Percentiles rank a stretch among this genome's conserved stretches.
Evolutionary conservation across 164 flowering plant genomes (phyloP).

Genomic region (Cinnamomum micranthum): DNA sequence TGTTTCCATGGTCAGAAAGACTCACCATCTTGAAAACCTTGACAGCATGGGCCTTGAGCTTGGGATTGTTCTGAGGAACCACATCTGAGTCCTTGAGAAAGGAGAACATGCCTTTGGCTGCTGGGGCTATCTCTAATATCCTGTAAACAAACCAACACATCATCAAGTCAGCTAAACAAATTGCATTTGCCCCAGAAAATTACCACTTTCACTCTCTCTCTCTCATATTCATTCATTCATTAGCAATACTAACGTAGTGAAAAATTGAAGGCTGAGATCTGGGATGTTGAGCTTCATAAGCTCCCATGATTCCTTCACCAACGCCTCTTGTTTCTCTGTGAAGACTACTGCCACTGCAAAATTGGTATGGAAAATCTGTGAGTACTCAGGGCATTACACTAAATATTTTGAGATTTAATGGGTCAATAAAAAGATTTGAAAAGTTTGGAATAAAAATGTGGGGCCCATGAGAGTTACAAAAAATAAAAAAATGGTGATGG

Average conservation of each 20-base stretch:
- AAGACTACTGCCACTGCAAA: slow-evolving; percentile 16
- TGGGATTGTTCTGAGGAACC: slow-evolving; percentile 58
- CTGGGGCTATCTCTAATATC: slow-evolving; percentile 75
- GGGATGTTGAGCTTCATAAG: slow-evolving; percentile 45
- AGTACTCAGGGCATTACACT: too few relatives aligned
- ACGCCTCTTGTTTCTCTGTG: slow-evolving; percentile 52
- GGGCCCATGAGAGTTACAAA: too few relatives aligned
- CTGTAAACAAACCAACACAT: slow-evolving; percentile 18
- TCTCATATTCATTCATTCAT: neutral
- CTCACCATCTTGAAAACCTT: slow-evolving; percentile 74
- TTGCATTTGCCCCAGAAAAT: neutral
- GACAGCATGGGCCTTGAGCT: slow-evolving; percentile 65
- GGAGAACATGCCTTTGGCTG: slow-evolving; percentile 60
- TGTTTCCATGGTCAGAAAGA: neutral
- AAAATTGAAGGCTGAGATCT: slow-evolving; percentile 52
- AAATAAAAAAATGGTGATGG: too few relatives aligned
- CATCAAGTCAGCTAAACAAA: neutral
- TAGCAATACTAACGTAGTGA: slow-evolving; percentile 29
- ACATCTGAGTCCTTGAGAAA: slow-evolving; percentile 57
- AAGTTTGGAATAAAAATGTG: too few relatives aligned
- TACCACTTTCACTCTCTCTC: neutral
- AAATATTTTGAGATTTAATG: too few relatives aligned
- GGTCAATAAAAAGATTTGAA: too few relatives aligned
- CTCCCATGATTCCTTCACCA: slow-evolving; percentile 79
- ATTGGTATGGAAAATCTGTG: too few relatives aligned